A percentile compares a stretch with the other conserved stretches of the same genome.
phyloP scores from a whole-genome alignment of 2,329 filamentous ascomycete species.

The Apiospora marii region DNA sequence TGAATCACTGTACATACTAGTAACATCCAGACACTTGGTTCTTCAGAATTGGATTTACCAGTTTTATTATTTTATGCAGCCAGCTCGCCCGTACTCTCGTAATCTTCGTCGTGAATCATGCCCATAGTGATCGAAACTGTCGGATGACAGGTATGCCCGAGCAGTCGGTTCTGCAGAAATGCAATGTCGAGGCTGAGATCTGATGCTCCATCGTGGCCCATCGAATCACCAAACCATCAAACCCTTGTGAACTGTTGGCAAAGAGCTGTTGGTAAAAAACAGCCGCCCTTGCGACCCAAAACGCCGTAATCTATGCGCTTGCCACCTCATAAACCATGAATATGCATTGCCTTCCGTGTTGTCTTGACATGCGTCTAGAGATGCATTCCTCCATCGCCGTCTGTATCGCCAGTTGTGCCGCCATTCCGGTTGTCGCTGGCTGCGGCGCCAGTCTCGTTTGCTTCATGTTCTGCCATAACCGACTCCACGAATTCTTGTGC shows the following conservation, averaged over 20 bases:
- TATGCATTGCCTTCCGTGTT: background rate
- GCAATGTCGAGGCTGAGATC: background rate
- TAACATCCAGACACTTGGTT: background rate
- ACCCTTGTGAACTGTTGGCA: background rate
- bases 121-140: background rate
- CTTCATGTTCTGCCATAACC: background rate
- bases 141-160: background rate
- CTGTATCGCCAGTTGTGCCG: background rate
- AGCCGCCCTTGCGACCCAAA: background rate
- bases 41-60: background rate
- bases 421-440: background rate
- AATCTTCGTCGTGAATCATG: background rate
- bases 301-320: conserved; percentile 1
- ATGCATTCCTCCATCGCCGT: background rate
- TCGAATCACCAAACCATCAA: background rate
- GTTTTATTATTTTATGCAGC: background rate
- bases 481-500: conserved; percentile 1
- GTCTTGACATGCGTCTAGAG: background rate
- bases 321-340: background rate
- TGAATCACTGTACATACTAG: conserved; percentile 8
- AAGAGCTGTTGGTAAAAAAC: background rate
- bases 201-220: background rate
- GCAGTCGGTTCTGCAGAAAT: background rate
- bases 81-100: background rate
- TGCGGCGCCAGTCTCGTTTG: background rate